Evolutionary conservation across 2,329 filamentous ascomycete species (phyloP), one percentile per base, ranked within the genome.

Genomic region (Verticillium tricorpus): DNA sequence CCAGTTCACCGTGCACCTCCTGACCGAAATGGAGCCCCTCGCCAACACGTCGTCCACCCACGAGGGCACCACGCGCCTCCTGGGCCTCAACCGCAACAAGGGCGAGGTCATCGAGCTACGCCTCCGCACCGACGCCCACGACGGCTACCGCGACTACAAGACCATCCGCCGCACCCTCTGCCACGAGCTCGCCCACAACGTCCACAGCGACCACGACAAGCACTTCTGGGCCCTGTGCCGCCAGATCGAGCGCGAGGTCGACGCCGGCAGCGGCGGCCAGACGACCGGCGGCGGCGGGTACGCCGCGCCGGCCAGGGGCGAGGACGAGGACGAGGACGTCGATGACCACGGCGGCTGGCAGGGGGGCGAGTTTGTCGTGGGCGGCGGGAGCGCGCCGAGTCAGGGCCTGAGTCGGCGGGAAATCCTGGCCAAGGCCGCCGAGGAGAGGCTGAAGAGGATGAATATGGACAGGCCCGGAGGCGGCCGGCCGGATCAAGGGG

Each of bases 21-120:
- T 99, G 31, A 97, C 93, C 0, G 95, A 99, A 76, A 98, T 99
- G 94, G 91, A 99, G 69, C 95, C 95, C 0, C 82, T 89, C 0
- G 84, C 89, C 67, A 87, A 97, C 74, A 97, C 93, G 0, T 74
- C 83, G 65, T 74, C 80, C 1, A 91, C 85, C 3, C 89, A 91
- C 70, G 89, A 95, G 69, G 84, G 85, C 56, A 84, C 82, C n/a
- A 88, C 88, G 58, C 84, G 92, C 55, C 93, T 91, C 1, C 77
- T 98, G 0, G 95, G 95, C 0, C 74, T 98, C 50, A 99, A 99
- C 72, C 82, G 92, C 12, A 97, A 98, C 71, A 76, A 82, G 2
- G 95, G 95, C 63, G 90, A 97, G 74, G 91, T 92, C 1, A 97
- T 99, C 61, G 93, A 98, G 80, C 76, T 99, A 64, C 82, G 95